A percentile compares a stretch with the other conserved stretches of the same genome.
phyloP scores from a whole-genome alignment of 129 eudicot genomes.

The Rutidosis leptorrhynchoides region DNA sequence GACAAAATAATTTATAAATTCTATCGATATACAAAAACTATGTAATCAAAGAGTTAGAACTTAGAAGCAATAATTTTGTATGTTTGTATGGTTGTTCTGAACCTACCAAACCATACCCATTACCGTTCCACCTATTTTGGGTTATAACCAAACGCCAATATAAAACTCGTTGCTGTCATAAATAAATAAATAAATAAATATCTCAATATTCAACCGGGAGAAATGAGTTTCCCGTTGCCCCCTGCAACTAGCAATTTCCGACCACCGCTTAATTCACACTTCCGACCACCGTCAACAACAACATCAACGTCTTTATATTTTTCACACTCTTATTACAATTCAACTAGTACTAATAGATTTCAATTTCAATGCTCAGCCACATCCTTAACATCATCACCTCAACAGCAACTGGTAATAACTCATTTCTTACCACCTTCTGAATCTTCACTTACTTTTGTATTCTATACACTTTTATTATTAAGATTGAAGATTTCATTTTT shows the following conservation, averaged over 20 bases:
- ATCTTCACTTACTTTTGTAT: not conserved
- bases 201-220: not conserved
- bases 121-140: too few relatives aligned
- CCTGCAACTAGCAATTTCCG: slow-evolving; percentile 25
- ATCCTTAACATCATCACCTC: slow-evolving; percentile 8
- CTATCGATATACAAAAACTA: too few relatives aligned
- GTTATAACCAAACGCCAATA: too few relatives aligned
- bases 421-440: not conserved
- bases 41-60: too few relatives aligned
- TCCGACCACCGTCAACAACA: slow-evolving; percentile 9
- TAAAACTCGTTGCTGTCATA: too few relatives aligned
- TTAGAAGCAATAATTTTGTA: too few relatives aligned
- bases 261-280: slow-evolving; percentile 3
- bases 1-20: too few relatives aligned
- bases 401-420: slow-evolving; percentile 18
- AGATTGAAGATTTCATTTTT: not conserved
- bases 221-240: slow-evolving; percentile 7
- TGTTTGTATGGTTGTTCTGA: too few relatives aligned
- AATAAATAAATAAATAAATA: not conserved
- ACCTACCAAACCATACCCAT: too few relatives aligned
- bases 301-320: not conserved
- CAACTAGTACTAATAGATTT: not conserved
- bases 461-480: not conserved
- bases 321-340: not conserved
- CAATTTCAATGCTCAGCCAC: slow-evolving; percentile 29